These are phyloP conservation scores for Phytophthora podocarpi DNA, from an alignment of 352 stramenopile genomes.

Conservation along the genomic window DNA sequence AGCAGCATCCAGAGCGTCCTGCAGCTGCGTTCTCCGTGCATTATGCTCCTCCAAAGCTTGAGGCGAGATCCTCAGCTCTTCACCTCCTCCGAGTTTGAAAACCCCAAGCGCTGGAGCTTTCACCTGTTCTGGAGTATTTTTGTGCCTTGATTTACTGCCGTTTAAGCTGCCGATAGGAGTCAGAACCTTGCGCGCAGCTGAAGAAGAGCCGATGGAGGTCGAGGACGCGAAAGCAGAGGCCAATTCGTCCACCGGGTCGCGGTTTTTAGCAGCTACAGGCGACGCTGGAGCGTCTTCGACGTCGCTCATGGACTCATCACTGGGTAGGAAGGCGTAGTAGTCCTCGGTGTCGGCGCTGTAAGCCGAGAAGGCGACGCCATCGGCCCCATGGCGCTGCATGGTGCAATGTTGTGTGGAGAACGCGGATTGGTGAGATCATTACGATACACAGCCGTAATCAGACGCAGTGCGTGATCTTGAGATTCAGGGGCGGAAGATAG, in stretches of 20 bases:
- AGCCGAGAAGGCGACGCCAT: slow-evolving; percentile 34
- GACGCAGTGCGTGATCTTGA: too few relatives aligned
- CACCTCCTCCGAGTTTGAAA: slow-evolving; percentile 21
- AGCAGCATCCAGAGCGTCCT: slow-evolving; percentile 54
- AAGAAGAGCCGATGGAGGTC: slow-evolving; percentile 18
- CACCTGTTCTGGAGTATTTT: not conserved
- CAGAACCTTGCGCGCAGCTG: slow-evolving; percentile 35
- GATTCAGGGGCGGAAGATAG: too few relatives aligned
- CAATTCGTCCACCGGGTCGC: slow-evolving; percentile 36
- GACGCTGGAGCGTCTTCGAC: slow-evolving; percentile 25
- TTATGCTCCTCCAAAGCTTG: slow-evolving; percentile 43
- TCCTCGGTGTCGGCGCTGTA: slow-evolving; percentile 47
- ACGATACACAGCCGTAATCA: not conserved
- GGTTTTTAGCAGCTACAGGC: not conserved
- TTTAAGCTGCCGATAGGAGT: slow-evolving; percentile 35
- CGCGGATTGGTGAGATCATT: slow-evolving; percentile 2
- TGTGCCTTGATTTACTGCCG: not conserved
- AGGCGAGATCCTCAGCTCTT: slow-evolving; percentile 48
- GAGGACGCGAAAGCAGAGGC: slow-evolving; percentile 27
- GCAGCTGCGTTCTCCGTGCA: slow-evolving; percentile 40
- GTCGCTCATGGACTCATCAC: slow-evolving; percentile 57
- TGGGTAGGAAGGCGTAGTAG: slow-evolving; percentile 66
- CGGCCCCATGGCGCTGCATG: slow-evolving; percentile 12
- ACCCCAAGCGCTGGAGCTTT: slow-evolving; percentile 18
- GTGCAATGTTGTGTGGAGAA: not conserved